Evolutionary conservation across 176 grass and related monocot species (phyloP), one percentile per base, ranked within the genome.

Genomic region (Eragrostis curvula): DNA sequence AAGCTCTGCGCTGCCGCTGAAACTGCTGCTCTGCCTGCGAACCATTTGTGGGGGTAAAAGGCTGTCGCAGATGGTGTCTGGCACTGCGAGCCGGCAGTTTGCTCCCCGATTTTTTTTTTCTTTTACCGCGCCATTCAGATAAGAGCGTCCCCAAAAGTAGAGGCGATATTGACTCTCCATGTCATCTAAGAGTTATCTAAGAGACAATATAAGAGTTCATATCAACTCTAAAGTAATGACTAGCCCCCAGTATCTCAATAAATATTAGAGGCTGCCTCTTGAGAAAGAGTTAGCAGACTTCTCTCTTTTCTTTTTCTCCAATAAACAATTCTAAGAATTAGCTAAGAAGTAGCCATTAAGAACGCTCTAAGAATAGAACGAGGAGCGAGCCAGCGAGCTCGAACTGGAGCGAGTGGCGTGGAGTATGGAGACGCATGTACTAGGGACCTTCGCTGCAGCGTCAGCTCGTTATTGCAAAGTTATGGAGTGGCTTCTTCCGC

Each of bases 1-100:
- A 83, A 78, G 73, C 64, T 15, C 83, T 69, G 63, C 61, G 61
- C 59, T 17, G 59, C 43, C 3, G 21, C 72, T 36, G 44, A 43
- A 24, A 64, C 71, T n/a, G 42, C 47, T 15, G 25, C 59, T 58
- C 32, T 53, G 42, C 50, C 15, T 2, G 45, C 14, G 9, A 66
- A 43, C 70, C 52, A 59, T 58, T 75, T 52, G 43, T 3, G 7
- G 21, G 47, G 29, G 23, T 13, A 62, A 71, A 71, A 77, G 50
- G 45, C 65, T 77, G 79, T 21, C 70, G 0, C 73, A 30, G 21
- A 70, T 78, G 53, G 39, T 45, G 79, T 21, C 63, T 42, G 10
- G 61, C 15, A 32, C 49, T 0, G 30, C 50, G 49, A 53, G 28
- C 29, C 66, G 29, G 60, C 52, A n/a, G 27, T 17, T n/a, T n/a